Conservation (phyloP, 2,329 filamentous ascomycete species). For the Hansfordia pulvinata region DNA sequence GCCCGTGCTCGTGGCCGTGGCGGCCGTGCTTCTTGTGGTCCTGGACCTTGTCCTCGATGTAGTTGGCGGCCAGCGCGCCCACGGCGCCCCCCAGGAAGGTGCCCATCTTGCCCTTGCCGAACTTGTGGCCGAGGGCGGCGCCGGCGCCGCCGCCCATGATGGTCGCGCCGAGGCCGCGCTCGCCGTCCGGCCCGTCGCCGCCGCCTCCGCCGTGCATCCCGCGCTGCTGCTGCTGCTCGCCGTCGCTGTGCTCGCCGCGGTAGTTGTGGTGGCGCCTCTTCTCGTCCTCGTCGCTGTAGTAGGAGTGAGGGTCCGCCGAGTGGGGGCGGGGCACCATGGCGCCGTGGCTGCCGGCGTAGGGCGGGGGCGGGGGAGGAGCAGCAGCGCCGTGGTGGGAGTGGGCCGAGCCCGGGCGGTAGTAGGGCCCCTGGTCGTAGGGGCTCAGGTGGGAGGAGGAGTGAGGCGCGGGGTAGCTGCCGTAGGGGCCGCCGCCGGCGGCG, state of each 20-base stretch:
- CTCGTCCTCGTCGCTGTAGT: neutral
- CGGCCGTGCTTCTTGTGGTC: constrained; percentile 7
- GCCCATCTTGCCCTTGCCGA: constrained; percentile 38
- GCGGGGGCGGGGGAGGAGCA: neutral
- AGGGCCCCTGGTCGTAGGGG: neutral
- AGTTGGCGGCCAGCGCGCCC: constrained; percentile 40
- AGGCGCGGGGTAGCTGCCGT: constrained; percentile 19
- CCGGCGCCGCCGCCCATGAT: constrained; percentile 38
- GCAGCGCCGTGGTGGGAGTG: neutral
- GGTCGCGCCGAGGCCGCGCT: constrained; percentile 40
- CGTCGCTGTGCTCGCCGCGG: constrained; percentile 3
- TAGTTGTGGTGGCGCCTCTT: constrained; percentile 2
- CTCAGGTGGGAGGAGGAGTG: neutral
- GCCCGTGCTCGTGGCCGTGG: constrained; percentile 5
- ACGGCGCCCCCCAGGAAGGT: constrained; percentile 36
- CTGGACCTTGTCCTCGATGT: constrained; percentile 21
- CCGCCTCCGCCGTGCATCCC: constrained; percentile 2
- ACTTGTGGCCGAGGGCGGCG: constrained; percentile 37
- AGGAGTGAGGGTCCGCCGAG: neutral
- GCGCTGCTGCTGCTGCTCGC: constrained; percentile 2
- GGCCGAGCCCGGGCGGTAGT: neutral
- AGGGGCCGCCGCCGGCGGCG: constrained; percentile 12
- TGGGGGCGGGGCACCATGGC: neutral
- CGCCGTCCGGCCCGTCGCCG: constrained; percentile 23
- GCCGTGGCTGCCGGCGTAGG: neutral